Percentiles rank a stretch among this genome's conserved stretches.
Conservation (phyloP, 164 flowering plant genomes). For the Brasenia schreberi region DNA sequence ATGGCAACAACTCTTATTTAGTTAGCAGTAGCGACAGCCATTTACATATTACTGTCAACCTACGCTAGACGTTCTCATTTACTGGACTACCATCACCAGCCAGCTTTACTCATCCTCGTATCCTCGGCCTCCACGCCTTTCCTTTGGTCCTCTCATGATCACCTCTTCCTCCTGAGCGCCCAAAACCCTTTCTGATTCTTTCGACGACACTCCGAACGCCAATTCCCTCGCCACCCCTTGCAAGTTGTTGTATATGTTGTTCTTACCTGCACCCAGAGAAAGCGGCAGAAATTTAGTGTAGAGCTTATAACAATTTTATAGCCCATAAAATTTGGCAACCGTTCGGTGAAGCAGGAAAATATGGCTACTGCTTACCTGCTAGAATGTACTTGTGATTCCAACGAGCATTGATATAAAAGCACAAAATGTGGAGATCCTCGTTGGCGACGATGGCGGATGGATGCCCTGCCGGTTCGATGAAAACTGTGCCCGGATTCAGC, state of each 20-base stretch:
- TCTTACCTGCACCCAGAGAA: background rate
- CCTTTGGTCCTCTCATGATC: background rate
- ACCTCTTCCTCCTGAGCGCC: background rate
- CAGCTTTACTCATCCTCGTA: background rate
- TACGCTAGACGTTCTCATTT: background rate
- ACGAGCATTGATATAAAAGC: constrained; percentile 36
- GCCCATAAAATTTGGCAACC: too few species aligned
- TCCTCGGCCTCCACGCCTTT: background rate
- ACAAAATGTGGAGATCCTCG: constrained; percentile 21
- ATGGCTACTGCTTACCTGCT: constrained; percentile 21
- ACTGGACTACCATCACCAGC: background rate
- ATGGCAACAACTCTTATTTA: background rate
- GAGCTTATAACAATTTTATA: too few species aligned
- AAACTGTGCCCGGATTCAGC: constrained; percentile 18
- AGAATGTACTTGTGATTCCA: constrained; percentile 29
- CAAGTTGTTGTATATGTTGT: background rate
- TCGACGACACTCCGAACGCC: background rate
- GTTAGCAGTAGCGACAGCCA: background rate
- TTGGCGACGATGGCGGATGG: constrained; percentile 39
- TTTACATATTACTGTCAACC: background rate
- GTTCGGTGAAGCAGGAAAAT: too few species aligned
- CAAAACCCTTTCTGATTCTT: background rate
- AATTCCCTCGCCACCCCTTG: background rate
- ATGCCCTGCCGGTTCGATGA: constrained; percentile 49
- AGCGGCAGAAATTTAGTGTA: background rate